Base-by-base conservation (phyloP, 257 asterid species). In the Penstemon barbatus region DNA sequence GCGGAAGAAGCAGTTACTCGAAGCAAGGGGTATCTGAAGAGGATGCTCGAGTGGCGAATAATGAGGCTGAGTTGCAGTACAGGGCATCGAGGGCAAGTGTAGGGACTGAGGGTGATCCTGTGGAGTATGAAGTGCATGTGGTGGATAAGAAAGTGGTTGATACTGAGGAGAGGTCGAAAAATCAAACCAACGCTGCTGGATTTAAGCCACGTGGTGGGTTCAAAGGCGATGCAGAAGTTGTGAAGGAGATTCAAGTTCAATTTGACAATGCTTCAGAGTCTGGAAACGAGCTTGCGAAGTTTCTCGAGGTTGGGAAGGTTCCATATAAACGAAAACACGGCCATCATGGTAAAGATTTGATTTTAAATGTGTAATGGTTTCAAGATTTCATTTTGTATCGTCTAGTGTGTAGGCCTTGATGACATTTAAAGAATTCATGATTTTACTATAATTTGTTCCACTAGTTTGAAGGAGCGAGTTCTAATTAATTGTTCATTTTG, bases 251-350 rank as follows among this genome's bases (percentile, higher is more conserved):
- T 73, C 89, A 88, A 69, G 75, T 76, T 68, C 96, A 85, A 39
- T 92, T 92, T 45, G 96, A 85, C 57, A 81, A 83, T 18, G 98
- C 96, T 44, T 85, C 92, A 4, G 95, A 88, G 68, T 85, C 83
- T 15, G 97, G 95, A 50, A 76, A 61, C 38, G 96, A 88, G 80
- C 89, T 92, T 44, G 85, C 89, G 2, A 81, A 73, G 82, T 76
- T 90, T 72, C 96, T 92, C 50, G 98, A 92, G 81, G 96, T 82
- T 73, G 98, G 98, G 71, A 86, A 81, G 89, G 85, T 75, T 77
- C 97, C 90, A 0, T 83, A 88, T 74, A 86, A 90, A 53, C 84
- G 87, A 5, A 92, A 84, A 81, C 85, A 90, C 12, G 89, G 92
- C 25, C 82, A 78, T 74, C 90, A 83, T 75, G 97, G 97, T 86